phyloP scores from a whole-genome alignment of 495 filamentous ascomycete genomes.

The Hypoxylon intermedium region DNA sequence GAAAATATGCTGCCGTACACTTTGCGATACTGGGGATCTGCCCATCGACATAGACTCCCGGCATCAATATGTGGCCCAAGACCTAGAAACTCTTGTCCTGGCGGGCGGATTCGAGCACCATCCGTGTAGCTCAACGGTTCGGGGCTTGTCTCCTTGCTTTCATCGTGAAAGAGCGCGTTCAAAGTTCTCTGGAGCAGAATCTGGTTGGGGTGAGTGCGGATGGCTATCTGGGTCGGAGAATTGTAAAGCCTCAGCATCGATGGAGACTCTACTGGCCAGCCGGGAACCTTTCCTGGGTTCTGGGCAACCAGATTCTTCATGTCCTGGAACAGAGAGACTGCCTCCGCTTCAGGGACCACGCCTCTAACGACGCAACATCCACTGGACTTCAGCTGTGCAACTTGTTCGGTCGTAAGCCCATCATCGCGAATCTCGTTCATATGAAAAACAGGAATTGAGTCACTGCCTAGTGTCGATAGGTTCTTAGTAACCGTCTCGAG shows the following conservation, averaged over 20 bases:
- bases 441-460: slow-evolving; percentile 10
- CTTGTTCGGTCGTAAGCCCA: background rate
- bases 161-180: slow-evolving; percentile 24
- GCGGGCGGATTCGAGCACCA: slow-evolving; percentile 23
- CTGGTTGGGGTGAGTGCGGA: slow-evolving; percentile 35
- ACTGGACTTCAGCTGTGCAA: slow-evolving; percentile 5
- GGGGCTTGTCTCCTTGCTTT: slow-evolving; percentile 3
- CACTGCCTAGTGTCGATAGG: slow-evolving; percentile 8
- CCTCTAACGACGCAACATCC: slow-evolving; percentile 26
- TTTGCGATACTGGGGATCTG: slow-evolving; percentile 10
- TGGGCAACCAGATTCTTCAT: slow-evolving; percentile 8
- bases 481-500: slow-evolving; percentile 15
- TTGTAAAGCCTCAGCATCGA: slow-evolving; percentile 31
- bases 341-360: slow-evolving; percentile 21
- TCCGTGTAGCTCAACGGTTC: slow-evolving; percentile 34
- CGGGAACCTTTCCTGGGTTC: slow-evolving; percentile 24
- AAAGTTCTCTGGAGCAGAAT: slow-evolving; percentile 17
- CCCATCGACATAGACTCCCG: slow-evolving; percentile 12
- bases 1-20: slow-evolving; percentile 8
- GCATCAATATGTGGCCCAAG: slow-evolving; percentile 30
- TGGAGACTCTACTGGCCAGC: slow-evolving; percentile 29
- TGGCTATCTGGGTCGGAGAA: slow-evolving; percentile 27
- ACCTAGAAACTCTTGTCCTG: slow-evolving; percentile 20
- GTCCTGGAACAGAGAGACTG: slow-evolving; percentile 7
- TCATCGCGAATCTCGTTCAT: slow-evolving; percentile 3